A percentile compares a stretch with the other conserved stretches of the same genome.
Evolutionary conservation across 108 stramenopile genomes (phyloP).

Genomic region (Aurantiochytrium sp.): DNA sequence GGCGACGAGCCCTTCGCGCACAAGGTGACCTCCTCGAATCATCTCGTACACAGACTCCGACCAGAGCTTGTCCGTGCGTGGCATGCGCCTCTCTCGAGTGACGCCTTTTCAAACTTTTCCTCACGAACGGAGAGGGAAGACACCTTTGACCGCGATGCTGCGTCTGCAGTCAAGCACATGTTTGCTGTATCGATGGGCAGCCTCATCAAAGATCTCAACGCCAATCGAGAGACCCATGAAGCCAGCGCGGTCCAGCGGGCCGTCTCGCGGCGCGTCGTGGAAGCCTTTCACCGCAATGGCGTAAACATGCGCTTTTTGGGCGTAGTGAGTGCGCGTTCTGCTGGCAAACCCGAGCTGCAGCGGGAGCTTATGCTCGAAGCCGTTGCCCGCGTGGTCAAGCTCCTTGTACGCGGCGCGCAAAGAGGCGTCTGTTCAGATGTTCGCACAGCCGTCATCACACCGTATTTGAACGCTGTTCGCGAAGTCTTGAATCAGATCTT

Average conservation of each 20-base stretch:
- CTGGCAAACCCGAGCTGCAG: neutral
- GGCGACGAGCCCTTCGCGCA: neutral
- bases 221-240: too few species aligned
- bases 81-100: neutral
- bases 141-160: neutral
- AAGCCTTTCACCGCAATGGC: neutral
- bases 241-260: neutral
- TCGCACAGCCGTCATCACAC: neutral
- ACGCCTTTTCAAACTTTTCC: conserved; percentile 1
- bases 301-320: conserved; percentile 13
- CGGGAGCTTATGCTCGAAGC: neutral
- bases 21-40: neutral
- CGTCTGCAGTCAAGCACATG: neutral
- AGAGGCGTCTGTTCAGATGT: neutral
- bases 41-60: neutral
- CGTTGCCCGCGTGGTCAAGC: neutral
- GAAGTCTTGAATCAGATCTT: neutral
- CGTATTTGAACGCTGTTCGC: neutral
- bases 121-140: neutral
- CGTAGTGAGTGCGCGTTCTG: neutral
- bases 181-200: neutral
- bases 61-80: neutral
- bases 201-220: too few species aligned
- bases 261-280: neutral
- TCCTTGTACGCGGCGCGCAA: neutral